phyloP scores from a whole-genome alignment of 805 yeast genomes.

The Candida morakotiae region DNA sequence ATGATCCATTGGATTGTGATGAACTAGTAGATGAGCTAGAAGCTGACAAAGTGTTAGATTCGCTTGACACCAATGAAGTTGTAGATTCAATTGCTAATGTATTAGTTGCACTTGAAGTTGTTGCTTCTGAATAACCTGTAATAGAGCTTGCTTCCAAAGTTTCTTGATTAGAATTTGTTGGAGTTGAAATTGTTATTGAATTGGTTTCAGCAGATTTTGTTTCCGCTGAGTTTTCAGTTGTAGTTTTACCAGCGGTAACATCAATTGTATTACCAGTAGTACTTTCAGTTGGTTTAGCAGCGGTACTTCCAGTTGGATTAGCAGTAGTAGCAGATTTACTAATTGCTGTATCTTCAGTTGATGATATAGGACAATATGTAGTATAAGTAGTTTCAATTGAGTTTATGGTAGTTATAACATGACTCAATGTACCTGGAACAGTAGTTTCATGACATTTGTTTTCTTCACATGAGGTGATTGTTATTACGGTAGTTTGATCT shows the following conservation, averaged over 20 bases:
- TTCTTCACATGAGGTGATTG: slow-evolving; percentile 8
- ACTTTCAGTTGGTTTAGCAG: not conserved
- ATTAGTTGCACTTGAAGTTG: no score
- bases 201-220: no score
- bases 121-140: no score
- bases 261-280: no score
- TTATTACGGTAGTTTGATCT: slow-evolving; percentile 11
- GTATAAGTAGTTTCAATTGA: not conserved
- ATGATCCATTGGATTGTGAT: not conserved
- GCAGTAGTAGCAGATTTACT: not conserved
- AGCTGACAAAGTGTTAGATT: no score
- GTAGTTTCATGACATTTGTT: not conserved
- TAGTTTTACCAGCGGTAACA: no score
- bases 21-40: not conserved
- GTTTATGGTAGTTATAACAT: not conserved
- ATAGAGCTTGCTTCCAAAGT: no score
- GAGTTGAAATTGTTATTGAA: no score
- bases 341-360: not conserved
- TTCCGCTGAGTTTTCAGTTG: no score
- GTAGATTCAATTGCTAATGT: no score
- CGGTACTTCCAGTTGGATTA: not conserved
- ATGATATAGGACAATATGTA: not conserved
- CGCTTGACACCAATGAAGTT: no score
- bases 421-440: not conserved
- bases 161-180: no score